A percentile compares a stretch with the other conserved stretches of the same genome.
phyloP scores from a whole-genome alignment of 1,139 yeast genomes.

The Candida gigantensis region DNA sequence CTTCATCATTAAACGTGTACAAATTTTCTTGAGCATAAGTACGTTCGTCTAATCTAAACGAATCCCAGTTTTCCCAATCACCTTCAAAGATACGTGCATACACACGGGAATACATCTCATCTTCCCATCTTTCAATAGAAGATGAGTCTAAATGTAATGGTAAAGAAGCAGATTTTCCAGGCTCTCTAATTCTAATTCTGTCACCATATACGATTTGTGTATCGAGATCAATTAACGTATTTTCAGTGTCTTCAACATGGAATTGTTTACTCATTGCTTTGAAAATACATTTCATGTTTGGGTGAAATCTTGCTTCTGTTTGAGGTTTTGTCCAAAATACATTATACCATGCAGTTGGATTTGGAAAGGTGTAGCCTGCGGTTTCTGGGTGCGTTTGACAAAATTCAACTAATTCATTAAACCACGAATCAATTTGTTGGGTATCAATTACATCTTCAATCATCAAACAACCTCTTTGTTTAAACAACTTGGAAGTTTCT shows the following conservation, averaged over 20 bases:
- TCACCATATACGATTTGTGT: constrained; percentile 40
- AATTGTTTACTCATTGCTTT: constrained; percentile 34
- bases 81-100: constrained; percentile 45
- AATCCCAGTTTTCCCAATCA: constrained; percentile 48
- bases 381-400: constrained; percentile 30
- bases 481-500: constrained; percentile 14
- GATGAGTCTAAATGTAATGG: constrained; percentile 50
- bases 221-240: constrained; percentile 27
- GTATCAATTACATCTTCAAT: constrained; percentile 5
- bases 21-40: constrained; percentile 35
- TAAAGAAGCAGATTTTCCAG: constrained; percentile 38
- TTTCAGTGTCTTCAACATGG: constrained; percentile 25
- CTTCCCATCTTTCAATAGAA: constrained; percentile 42
- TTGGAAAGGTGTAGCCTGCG: constrained; percentile 31
- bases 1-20: constrained; percentile 22
- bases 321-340: constrained; percentile 48
- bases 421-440: constrained; percentile 20
- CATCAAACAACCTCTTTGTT: constrained; percentile 11
- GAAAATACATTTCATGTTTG: constrained; percentile 32
- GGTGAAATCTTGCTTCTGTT: constrained; percentile 43
- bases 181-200: constrained; percentile 41
- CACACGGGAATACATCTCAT: constrained; percentile 33
- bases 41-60: constrained; percentile 41
- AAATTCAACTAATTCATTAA: constrained; percentile 20
- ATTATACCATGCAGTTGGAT: constrained; percentile 29